Conservation (phyloP, 805 yeast genomes). For the Saturnispora ahearnii region DNA sequence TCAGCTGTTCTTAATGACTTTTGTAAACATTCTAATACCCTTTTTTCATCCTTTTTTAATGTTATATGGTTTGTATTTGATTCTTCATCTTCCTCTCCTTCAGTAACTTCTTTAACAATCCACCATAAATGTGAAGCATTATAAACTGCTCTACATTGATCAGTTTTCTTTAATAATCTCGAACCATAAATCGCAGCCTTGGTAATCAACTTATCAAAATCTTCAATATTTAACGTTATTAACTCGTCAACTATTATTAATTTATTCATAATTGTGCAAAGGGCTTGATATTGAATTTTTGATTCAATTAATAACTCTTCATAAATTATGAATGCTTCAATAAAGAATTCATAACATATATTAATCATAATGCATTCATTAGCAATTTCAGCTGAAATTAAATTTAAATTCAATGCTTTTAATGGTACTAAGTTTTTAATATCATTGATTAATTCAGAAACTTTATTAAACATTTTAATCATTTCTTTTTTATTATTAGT, state of each 20-base stretch:
- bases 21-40: slow-evolving; percentile 87
- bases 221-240: slow-evolving; percentile 37
- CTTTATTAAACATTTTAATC: slow-evolving; percentile 52
- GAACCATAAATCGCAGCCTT: slow-evolving; percentile 84
- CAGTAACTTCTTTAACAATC: slow-evolving; percentile 54
- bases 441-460: slow-evolving; percentile 63
- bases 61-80: slow-evolving; percentile 15
- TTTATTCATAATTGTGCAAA: slow-evolving; percentile 38
- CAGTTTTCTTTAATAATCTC: slow-evolving; percentile 80
- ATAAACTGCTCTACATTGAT: slow-evolving; percentile 88
- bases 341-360: slow-evolving; percentile 78
- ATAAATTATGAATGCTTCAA: slow-evolving; percentile 77
- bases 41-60: slow-evolving; percentile 39
- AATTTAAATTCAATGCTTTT: slow-evolving; percentile 38
- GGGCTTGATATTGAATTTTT: slow-evolving; percentile 39
- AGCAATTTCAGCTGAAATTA: slow-evolving; percentile 65
- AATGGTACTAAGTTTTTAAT: slow-evolving; percentile 34
- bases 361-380: slow-evolving; percentile 68
- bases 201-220: slow-evolving; percentile 74
- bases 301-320: slow-evolving; percentile 53
- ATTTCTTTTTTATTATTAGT: slow-evolving; percentile 15
- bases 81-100: slow-evolving; percentile 20
- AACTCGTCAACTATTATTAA: slow-evolving; percentile 36
- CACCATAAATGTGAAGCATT: slow-evolving; percentile 90
- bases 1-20: slow-evolving; percentile 86